Conservation (phyloP, 345 rosid genomes). For the Eucalyptus guilfoylei region DNA sequence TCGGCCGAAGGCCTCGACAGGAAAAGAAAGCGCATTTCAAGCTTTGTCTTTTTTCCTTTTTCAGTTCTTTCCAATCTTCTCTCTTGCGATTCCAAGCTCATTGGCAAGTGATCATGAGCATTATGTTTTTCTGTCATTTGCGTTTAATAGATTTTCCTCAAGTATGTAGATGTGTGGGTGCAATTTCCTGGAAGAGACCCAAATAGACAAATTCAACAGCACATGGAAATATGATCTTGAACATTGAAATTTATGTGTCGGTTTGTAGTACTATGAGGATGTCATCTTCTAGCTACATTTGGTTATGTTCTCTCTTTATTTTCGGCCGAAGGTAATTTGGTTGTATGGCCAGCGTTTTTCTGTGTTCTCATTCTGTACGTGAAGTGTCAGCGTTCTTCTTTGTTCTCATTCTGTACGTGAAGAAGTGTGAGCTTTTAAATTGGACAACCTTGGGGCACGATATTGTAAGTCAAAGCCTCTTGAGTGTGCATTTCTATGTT, state of each 20-base stretch:
- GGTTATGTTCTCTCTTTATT: not conserved
- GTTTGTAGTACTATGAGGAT: not conserved
- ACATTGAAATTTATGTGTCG: not conserved
- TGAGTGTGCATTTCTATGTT: not conserved
- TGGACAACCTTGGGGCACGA: not conserved
- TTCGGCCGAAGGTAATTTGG: not conserved
- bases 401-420: not conserved
- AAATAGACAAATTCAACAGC: not conserved
- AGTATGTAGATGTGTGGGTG: not conserved
- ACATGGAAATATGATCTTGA: not conserved
- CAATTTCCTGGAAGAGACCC: not conserved
- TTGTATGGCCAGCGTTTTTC: not conserved
- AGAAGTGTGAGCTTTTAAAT: not conserved
- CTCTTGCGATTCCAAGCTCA: not conserved
- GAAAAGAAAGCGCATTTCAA: not conserved
- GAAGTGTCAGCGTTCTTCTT: not conserved
- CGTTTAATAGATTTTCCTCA: not conserved
- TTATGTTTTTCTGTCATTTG: not conserved
- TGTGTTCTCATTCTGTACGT: not conserved
- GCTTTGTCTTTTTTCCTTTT: not conserved
- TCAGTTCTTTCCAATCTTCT: not conserved
- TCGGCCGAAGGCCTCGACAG: slow-evolving; percentile 29
- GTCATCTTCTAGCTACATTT: not conserved
- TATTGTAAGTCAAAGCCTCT: not conserved
- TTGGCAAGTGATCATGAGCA: not conserved